phyloP scores from a whole-genome alignment of 192 early-diverging fungal genomes.

The Geosiphon pyriformis region DNA sequence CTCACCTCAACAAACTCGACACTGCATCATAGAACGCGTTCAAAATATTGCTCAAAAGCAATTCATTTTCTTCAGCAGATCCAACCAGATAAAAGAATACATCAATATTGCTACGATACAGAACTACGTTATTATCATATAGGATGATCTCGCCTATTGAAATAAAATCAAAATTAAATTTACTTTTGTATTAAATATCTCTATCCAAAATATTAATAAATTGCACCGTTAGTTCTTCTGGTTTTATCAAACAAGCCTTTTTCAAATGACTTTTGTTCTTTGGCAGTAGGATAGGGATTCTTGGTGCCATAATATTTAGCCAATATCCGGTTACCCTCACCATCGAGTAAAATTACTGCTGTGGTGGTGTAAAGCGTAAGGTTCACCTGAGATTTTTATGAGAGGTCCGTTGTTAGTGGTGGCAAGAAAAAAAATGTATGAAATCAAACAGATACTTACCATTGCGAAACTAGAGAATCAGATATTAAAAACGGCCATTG shows the following conservation, averaged over 20 bases:
- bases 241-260: conserved; percentile 91
- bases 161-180: too few species aligned
- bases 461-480: too few species aligned
- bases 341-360: conserved; percentile 88
- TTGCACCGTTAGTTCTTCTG: conserved; percentile 69
- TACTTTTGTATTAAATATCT: too few species aligned
- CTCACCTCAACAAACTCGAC: conserved; percentile 74
- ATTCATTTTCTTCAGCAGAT: conserved; percentile 88
- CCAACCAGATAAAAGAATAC: conserved; percentile 91
- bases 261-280: conserved; percentile 91
- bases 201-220: too few species aligned
- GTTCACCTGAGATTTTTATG: conserved; percentile 50
- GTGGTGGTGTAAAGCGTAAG: conserved; percentile 80
- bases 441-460: too few species aligned
- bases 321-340: conserved; percentile 85
- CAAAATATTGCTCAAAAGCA: conserved; percentile 75
- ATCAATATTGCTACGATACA: conserved; percentile 82
- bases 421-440: too few species aligned
- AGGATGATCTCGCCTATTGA: conserved; percentile 80
- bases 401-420: too few species aligned
- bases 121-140: conserved; percentile 86
- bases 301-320: conserved; percentile 82
- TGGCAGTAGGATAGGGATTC: conserved; percentile 52
- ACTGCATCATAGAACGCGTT: conserved; percentile 81
- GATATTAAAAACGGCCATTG: too few species aligned